A percentile compares a stretch with the other conserved stretches of the same genome.
These are phyloP conservation scores for Bruguiera hainesii DNA, from an alignment of 441 rosid species.

Conservation along the genomic window DNA sequence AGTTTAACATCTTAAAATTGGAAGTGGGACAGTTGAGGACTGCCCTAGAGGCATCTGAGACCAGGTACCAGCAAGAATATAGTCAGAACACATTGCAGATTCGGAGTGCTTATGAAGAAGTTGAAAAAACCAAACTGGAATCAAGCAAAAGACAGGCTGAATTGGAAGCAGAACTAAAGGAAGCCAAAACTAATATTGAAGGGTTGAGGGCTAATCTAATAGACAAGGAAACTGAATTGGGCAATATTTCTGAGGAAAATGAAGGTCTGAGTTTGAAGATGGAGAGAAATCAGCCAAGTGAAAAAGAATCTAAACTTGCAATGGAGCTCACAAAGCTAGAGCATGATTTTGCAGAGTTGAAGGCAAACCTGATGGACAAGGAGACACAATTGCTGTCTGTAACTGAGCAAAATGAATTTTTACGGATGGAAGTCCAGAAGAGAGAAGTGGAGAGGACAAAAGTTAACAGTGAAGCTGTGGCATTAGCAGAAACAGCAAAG, in stretches of 20 bases:
- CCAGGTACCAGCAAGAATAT: slow-evolving; percentile 4
- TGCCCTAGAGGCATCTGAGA: not conserved
- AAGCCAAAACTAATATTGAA: not conserved
- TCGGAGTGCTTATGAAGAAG: not conserved
- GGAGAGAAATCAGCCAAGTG: slow-evolving; percentile 39
- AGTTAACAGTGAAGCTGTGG: not conserved
- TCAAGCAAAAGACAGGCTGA: not conserved
- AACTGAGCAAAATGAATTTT: not conserved
- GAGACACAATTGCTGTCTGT: not conserved
- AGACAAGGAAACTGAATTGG: not conserved
- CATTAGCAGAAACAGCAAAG: slow-evolving; percentile 2
- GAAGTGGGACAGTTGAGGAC: not conserved
- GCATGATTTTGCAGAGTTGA: not conserved
- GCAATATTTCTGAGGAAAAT: not conserved
- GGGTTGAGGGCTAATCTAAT: not conserved
- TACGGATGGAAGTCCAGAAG: not conserved
- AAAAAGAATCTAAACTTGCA: not conserved
- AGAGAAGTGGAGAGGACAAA: not conserved
- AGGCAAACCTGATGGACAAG: not conserved
- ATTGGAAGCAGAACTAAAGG: not conserved
- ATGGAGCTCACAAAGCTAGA: not conserved
- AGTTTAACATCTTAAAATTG: not conserved
- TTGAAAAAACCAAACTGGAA: not conserved
- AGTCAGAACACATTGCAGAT: not conserved
- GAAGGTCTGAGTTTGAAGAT: slow-evolving; percentile 6